Evolutionary conservation across 2,329 filamentous ascomycete species (phyloP).

Genomic region (Aspergillus candidus): DNA sequence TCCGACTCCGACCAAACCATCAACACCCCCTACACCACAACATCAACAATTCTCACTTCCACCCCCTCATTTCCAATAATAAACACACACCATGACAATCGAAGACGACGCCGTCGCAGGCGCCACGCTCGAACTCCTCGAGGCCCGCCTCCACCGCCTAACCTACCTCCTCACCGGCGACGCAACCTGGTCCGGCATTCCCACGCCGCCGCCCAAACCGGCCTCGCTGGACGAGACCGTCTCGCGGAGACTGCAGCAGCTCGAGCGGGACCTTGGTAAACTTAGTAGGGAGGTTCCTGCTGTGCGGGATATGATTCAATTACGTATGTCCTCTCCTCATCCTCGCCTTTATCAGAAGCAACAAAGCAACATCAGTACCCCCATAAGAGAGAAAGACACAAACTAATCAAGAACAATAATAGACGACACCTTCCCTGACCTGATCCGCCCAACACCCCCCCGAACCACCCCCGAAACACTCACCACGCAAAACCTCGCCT

Average conservation of each 20-base stretch:
- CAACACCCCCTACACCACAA: constrained; percentile 7
- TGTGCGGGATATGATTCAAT: constrained; percentile 37
- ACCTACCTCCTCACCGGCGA: constrained; percentile 41
- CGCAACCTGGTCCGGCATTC: constrained; percentile 36
- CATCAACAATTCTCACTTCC: constrained; percentile 35
- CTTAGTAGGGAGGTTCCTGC: constrained; percentile 34
- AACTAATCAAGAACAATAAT: constrained; percentile 5
- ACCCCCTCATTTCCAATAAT: not conserved
- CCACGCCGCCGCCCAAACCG: constrained; percentile 29
- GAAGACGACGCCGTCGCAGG: constrained; percentile 33
- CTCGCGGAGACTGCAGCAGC: constrained; percentile 31
- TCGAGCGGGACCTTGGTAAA: constrained; percentile 35
- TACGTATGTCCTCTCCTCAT: constrained; percentile 29
- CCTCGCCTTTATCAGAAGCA: not conserved
- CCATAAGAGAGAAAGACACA: not conserved
- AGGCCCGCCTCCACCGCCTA: constrained; percentile 39
- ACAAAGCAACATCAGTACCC: not conserved
- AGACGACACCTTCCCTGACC: constrained; percentile 39
- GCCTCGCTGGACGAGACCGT: constrained; percentile 34
- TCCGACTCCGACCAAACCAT: not conserved
- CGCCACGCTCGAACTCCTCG: constrained; percentile 40
- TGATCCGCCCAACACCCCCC: constrained; percentile 33
- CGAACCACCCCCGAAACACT: constrained; percentile 31
- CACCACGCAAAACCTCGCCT: constrained; percentile 31
- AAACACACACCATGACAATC: constrained; percentile 21